These are phyloP conservation scores for Pestalotiopsis sp. DNA, from an alignment of 2,329 filamentous ascomycete species.

Conservation along the genomic window DNA sequence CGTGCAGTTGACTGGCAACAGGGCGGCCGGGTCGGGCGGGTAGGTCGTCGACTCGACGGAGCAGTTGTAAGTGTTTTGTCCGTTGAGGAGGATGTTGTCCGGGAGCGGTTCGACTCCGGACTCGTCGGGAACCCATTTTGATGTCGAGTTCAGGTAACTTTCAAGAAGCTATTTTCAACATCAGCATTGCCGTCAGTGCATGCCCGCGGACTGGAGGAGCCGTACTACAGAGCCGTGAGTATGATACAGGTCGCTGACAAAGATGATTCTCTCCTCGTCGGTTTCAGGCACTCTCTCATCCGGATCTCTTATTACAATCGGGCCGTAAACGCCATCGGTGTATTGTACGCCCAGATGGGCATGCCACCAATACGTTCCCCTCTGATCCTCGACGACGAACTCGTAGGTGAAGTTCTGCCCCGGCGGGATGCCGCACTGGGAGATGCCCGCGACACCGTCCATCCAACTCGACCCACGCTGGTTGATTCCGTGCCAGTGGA, in stretches of 20 bases:
- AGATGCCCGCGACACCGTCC: conserved; percentile 66
- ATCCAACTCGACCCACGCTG: conserved; percentile 66
- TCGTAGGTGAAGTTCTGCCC: conserved; percentile 62
- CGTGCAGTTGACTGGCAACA: conserved; percentile 25
- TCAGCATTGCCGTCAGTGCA: conserved; percentile 15
- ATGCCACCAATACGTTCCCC: conserved; percentile 58
- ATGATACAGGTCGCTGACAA: conserved; percentile 43
- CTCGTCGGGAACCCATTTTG: conserved; percentile 35
- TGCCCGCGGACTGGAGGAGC: conserved; percentile 7
- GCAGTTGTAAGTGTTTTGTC: conserved; percentile 39
- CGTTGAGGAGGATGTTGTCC: conserved; percentile 44
- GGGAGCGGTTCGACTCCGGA: conserved; percentile 43
- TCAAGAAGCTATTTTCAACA: conserved; percentile 18
- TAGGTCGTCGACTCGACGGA: conserved; percentile 30
- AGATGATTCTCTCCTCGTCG: conserved; percentile 39
- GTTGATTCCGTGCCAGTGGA: conserved; percentile 73
- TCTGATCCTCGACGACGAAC: conserved; percentile 50
- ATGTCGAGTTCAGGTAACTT: conserved; percentile 36
- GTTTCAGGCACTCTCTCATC: conserved; percentile 30
- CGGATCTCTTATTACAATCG: conserved; percentile 52
- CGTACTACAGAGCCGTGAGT: conserved; percentile 34
- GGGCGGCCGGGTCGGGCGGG: conserved; percentile 19
- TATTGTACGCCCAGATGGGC: conserved; percentile 64
- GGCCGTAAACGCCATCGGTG: conserved; percentile 65
- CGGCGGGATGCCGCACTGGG: conserved; percentile 62